Percentiles rank a stretch among this genome's conserved stretches.
Evolutionary conservation across 1,284 basidiomycete genomes (phyloP).

Genomic region (Apiotrichum montevideense): DNA sequence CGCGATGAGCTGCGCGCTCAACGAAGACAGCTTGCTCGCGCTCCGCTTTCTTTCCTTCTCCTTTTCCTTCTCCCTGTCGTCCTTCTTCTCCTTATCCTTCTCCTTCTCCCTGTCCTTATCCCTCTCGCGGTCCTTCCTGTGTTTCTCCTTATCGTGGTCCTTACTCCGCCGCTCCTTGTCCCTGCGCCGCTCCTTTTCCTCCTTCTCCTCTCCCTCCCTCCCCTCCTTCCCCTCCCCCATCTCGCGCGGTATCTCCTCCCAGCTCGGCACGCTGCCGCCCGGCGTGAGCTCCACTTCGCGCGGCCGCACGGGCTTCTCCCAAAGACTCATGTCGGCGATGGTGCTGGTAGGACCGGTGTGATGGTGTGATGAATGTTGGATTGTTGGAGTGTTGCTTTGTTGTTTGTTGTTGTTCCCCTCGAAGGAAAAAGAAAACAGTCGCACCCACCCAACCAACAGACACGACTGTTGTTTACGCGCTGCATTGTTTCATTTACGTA

Average conservation of each 20-base stretch:
- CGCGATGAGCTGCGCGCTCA: constrained; percentile 69
- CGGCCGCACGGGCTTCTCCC: not conserved
- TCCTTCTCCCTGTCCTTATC: not conserved
- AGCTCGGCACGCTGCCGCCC: no score
- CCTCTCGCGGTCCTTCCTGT: not conserved
- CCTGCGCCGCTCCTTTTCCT: no score
- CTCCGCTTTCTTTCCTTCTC: not conserved
- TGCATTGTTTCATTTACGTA: no score
- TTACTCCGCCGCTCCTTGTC: no score
- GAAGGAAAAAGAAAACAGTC: no score
- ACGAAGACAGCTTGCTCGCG: constrained; percentile 47
- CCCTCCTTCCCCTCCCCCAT: no score
- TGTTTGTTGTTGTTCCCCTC: not conserved
- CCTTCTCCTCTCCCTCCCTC: no score
- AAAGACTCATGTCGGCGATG: not conserved
- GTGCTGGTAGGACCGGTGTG: not conserved
- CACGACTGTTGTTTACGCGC: no score
- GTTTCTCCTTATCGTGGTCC: not conserved
- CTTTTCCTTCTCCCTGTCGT: not conserved
- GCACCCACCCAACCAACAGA: no score
- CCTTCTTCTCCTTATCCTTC: not conserved
- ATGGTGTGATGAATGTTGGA: not conserved
- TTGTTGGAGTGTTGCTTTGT: no score
- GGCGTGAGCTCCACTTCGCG: no score
- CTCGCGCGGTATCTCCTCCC: no score